Evolutionary conservation across 2,329 filamentous ascomycete genomes (phyloP).

Genomic region (Conoideocrella luteorostrata): DNA sequence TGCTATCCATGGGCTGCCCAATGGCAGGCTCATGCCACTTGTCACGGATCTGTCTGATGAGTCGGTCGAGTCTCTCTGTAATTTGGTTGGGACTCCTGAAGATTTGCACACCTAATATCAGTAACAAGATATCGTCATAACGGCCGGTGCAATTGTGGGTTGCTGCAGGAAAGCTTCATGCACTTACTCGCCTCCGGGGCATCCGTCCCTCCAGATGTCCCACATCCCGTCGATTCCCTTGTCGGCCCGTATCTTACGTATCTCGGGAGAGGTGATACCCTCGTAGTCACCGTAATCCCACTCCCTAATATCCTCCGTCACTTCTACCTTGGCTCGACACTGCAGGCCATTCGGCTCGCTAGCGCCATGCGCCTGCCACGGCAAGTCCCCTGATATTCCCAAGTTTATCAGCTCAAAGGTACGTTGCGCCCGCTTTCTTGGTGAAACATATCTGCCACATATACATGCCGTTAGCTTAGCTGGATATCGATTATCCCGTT

Average conservation of each 20-base stretch:
- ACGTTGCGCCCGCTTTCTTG: conserved; percentile 73
- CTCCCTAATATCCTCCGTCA: conserved; percentile 69
- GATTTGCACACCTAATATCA: too few relatives aligned
- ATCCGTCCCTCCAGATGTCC: conserved; percentile 90
- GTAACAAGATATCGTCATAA: too few relatives aligned
- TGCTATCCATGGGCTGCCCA: conserved; percentile 38
- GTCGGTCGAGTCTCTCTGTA: conserved; percentile 61
- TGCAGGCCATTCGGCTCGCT: conserved; percentile 30
- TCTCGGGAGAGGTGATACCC: conserved; percentile 67
- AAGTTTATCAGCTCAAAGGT: conserved; percentile 86
- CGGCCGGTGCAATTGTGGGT: too few relatives aligned
- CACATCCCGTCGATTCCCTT: conserved; percentile 55
- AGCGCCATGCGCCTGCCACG: conserved; percentile 55
- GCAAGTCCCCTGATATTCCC: conserved; percentile 59
- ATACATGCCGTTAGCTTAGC: background rate
- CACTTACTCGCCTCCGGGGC: conserved; percentile 73
- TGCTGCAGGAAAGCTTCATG: too few relatives aligned
- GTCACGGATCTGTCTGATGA: conserved; percentile 69
- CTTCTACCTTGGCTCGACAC: conserved; percentile 55
- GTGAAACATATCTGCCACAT: conserved; percentile 69
- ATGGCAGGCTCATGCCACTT: conserved; percentile 60
- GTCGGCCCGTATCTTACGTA: conserved; percentile 49
- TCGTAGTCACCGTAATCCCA: conserved; percentile 90
- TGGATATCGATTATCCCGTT: background rate
- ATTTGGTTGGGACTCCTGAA: conserved; percentile 67